Conservation (phyloP, 202 grass and related monocot species). For the Elaeis oleifera region DNA sequence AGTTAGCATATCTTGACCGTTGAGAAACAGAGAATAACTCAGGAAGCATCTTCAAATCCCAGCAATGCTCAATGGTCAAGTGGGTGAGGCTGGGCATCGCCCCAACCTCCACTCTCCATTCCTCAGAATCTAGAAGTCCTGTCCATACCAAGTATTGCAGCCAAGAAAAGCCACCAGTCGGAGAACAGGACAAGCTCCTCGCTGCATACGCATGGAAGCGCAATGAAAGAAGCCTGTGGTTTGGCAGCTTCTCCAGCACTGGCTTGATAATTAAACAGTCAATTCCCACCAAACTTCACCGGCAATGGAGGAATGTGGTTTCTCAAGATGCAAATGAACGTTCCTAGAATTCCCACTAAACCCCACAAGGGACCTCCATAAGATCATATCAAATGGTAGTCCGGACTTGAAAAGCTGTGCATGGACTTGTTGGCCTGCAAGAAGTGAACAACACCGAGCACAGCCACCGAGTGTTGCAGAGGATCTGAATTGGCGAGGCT, state of each 20-base stretch:
- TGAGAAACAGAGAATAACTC: not conserved
- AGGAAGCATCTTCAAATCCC: not conserved
- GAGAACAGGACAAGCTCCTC: not conserved
- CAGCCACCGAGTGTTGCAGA: too few species aligned
- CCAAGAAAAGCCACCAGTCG: not conserved
- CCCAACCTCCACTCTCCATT: slow-evolving; percentile 3
- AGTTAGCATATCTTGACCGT: too few species aligned
- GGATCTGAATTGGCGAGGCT: too few species aligned
- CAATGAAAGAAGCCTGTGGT: too few species aligned
- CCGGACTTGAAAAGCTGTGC: not conserved
- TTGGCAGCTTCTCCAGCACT: too few species aligned
- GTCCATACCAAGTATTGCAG: not conserved
- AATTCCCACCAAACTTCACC: too few species aligned
- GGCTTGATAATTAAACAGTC: too few species aligned
- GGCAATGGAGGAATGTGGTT: too few species aligned
- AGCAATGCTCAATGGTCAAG: too few species aligned
- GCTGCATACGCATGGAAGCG: too few species aligned
- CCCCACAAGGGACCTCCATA: not conserved
- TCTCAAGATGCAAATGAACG: too few species aligned
- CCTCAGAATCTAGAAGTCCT: not conserved
- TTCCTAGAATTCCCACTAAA: not conserved
- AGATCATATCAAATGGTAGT: not conserved
- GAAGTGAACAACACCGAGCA: too few species aligned
- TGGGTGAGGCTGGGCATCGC: not conserved
- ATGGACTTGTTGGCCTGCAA: not conserved